Evolutionary conservation across 192 early-diverging fungal genomes (phyloP).

Genomic region (Umbelopsis vinacea): DNA sequence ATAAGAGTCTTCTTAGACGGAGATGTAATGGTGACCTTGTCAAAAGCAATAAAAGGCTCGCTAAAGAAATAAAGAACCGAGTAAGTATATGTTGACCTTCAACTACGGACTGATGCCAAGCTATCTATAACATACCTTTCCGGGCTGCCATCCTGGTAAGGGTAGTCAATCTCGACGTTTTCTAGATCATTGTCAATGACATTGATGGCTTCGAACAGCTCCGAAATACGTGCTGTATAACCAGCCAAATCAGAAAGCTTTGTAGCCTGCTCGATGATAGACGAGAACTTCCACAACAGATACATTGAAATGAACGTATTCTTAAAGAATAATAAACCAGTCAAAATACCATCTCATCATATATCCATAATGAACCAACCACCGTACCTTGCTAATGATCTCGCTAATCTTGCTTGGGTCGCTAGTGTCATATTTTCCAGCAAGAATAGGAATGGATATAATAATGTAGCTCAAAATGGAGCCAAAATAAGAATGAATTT

Average conservation of each 20-base stretch:
- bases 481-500: slow-evolving; percentile 75
- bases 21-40: slow-evolving; percentile 37
- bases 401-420: slow-evolving; percentile 70
- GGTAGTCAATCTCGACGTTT: slow-evolving; percentile 52
- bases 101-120: neutral
- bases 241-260: slow-evolving; percentile 80
- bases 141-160: slow-evolving; percentile 39
- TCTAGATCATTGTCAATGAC: slow-evolving; percentile 50
- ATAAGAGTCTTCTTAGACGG: slow-evolving; percentile 44
- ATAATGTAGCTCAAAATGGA: slow-evolving; percentile 81
- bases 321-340: slow-evolving; percentile 23
- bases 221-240: slow-evolving; percentile 79
- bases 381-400: slow-evolving; percentile 69
- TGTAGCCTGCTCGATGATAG: slow-evolving; percentile 70
- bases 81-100: too few relatives aligned
- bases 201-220: slow-evolving; percentile 78
- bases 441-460: slow-evolving; percentile 82
- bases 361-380: neutral
- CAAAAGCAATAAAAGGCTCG: slow-evolving; percentile 36
- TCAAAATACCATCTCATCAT: neutral
- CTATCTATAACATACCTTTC: slow-evolving; percentile 10
- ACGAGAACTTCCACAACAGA: slow-evolving; percentile 76
- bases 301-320: slow-evolving; percentile 87
- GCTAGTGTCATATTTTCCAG: slow-evolving; percentile 75
- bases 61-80: neutral